Evolutionary conservation across 805 yeast species (phyloP), one percentile per base, ranked within the genome.

Genomic region (Lachancea kluyveri): DNA sequence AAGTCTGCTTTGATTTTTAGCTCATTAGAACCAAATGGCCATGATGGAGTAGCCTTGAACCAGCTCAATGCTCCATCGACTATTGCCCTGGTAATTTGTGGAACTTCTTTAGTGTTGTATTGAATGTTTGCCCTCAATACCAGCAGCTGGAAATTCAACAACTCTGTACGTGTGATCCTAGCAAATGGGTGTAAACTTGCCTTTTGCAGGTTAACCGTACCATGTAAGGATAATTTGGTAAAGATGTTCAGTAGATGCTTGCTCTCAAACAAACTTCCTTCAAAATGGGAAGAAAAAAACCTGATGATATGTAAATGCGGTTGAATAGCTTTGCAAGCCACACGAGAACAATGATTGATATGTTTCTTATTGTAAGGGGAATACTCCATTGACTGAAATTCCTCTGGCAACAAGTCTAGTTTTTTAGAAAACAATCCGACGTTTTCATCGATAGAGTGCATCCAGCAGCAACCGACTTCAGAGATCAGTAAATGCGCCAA

Each of bases 171-270:
- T 6, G 72, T 66, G 39, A 76, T 54, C 39, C 96, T 68, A 0
- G 96, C 75, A 52, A 77, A 76, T 7, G 96, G 94, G 57, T 90
- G 96, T 29, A 70, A 57, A 45, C 94, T 82, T 3, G 92, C 96
- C 24, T 50, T 44, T 4, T 54, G 46, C 24, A 77, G 56, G 25
- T 65, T 62, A 9, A 54, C 49, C 43, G 88, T 62, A 0, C 88
- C 84, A 24, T 69, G 55, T 18, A 72, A 58, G 11, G 72, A 64
- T 31, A 80, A 65, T 18, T 76, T 60, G 0, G 88, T 79, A 49
- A 85, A 84, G 36, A 81, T 54, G 42, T 77, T 78, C 42, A 84
- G 59, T 19, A 82, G 59, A 42, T 79, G 85, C 33, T 70, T 74
- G 57, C 88, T 77, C 45, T 79, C 82, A 46, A 75, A 75, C 53